Conservation (phyloP, 768 basidiomycete genomes). For the Hericium alpestre region DNA sequence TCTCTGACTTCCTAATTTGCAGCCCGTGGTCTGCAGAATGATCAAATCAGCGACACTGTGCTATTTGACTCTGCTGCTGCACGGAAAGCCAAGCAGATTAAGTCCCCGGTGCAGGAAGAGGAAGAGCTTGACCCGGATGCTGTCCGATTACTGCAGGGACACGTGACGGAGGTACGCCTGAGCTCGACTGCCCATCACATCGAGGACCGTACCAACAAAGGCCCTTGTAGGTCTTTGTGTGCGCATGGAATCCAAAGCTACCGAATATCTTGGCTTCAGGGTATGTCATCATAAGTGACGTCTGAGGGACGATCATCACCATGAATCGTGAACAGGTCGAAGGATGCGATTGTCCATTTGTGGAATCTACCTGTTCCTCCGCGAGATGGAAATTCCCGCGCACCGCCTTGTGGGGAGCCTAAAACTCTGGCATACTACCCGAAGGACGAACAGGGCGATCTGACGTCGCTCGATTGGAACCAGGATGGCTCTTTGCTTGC, state of each 20-base stretch:
- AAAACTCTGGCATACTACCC: constrained; percentile 39
- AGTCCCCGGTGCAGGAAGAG: constrained; percentile 16
- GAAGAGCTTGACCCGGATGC: constrained; percentile 26
- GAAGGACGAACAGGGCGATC: constrained; percentile 41
- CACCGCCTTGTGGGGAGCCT: constrained; percentile 19
- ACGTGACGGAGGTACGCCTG: constrained; percentile 26
- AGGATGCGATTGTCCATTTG: constrained; percentile 63
- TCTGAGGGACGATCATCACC: background rate
- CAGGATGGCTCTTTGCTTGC: constrained; percentile 62
- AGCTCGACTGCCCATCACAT: background rate
- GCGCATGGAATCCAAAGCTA: constrained; percentile 64
- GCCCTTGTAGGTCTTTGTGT: constrained; percentile 60
- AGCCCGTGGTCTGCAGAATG: background rate
- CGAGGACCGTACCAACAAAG: background rate
- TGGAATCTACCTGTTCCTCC: constrained; percentile 51
- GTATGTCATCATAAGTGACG: constrained; percentile 24
- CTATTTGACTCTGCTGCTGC: background rate
- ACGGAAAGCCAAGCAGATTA: constrained; percentile 12
- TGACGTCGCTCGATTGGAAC: constrained; percentile 75
- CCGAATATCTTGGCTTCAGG: constrained; percentile 60
- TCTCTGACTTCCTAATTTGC: too few species aligned
- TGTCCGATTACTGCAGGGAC: constrained; percentile 36
- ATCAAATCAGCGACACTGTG: background rate
- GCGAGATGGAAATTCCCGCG: constrained; percentile 10
- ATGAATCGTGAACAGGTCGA: constrained; percentile 38